Evolutionary conservation across 768 basidiomycete genomes (phyloP).

Genomic region (Lactarius sp.): DNA sequence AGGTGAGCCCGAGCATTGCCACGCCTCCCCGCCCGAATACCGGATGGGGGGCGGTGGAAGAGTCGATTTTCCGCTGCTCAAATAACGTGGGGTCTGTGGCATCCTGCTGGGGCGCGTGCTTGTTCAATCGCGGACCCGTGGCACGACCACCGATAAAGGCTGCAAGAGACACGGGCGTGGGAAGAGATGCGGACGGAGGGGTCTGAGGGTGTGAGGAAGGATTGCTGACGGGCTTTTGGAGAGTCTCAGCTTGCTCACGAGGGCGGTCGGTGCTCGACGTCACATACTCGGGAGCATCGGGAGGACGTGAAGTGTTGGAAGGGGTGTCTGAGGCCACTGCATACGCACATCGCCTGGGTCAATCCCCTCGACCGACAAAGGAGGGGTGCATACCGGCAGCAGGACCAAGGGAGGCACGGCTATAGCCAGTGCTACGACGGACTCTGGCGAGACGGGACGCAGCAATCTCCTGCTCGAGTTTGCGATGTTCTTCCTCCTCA

Average conservation of each 20-base stretch:
- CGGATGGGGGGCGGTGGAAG: slow-evolving; percentile 53
- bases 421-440: slow-evolving; percentile 40
- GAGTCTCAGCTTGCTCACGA: slow-evolving; percentile 8
- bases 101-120: slow-evolving; percentile 68
- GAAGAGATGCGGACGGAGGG: slow-evolving; percentile 13
- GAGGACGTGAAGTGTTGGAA: not conserved
- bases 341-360: slow-evolving; percentile 4
- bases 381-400: slow-evolving; percentile 11
- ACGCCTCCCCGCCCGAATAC: slow-evolving; percentile 70
- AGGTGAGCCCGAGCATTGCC: slow-evolving; percentile 69
- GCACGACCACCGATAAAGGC: slow-evolving; percentile 79
- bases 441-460: slow-evolving; percentile 44
- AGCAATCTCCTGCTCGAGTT: slow-evolving; percentile 54
- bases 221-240: slow-evolving; percentile 15
- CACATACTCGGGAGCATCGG: not conserved
- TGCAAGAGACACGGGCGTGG: slow-evolving; percentile 64
- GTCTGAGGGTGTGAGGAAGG: not conserved
- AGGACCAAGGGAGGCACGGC: slow-evolving; percentile 39
- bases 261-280: not conserved
- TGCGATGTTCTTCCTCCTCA: slow-evolving; percentile 69
- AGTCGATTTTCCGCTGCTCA: slow-evolving; percentile 50
- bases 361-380: slow-evolving; percentile 6
- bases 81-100: slow-evolving; percentile 60
- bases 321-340: not conserved
- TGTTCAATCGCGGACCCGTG: slow-evolving; percentile 67